Base-by-base conservation (phyloP, 768 basidiomycete species). In the Podaxis sp. region DNA sequence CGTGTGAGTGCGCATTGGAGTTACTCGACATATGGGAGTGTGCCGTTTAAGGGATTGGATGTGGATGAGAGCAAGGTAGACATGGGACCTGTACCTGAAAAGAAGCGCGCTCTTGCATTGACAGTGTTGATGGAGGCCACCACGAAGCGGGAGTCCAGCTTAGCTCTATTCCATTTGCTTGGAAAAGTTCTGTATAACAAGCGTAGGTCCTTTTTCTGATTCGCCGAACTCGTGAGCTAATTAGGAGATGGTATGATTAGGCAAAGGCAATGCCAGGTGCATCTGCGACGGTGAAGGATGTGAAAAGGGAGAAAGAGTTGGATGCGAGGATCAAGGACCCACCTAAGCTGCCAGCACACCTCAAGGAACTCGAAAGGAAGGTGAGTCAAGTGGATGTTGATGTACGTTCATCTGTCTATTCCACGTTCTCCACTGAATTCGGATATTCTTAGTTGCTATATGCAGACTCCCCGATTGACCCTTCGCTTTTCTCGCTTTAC, bases 381-480 rank as follows among this genome's bases (percentile, higher is more conserved):
- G 75, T 86, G 3, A 94, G 92, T 68, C 82, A 90, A 15, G 89
- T 95, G 12, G 85, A 92, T 66, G 80, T 89, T 60, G 87, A 96
- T 52, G 81, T 72, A 52, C 26, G 59, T 63, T 40, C 19, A 12
- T 49, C 26, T 22, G 3, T 11, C 12, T 57, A n/a, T 30, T 33
- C 36, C 3, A 6, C 12, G 49, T 28, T 42, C 19, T 24, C 48
- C 19, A 51, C 52, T 22, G 49, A 36, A 48, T 2, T 13, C n/a
- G 15, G 24, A 17, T 15, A 61, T 51, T 54, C 42, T n/a, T 53
- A 95, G 94, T 72, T 72, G 11, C 75, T 98, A 2, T 92, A 90
- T 70, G 85, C 89, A 0, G 90, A 94, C 70, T 91, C 91, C 0
- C 95, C 96, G 0, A 89, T 99, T 59, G 97, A 99, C 74, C 87